Evolutionary conservation across 169 alveolate species (phyloP), one percentile per base, ranked within the genome.

Genomic region (Hammondia hammondi): DNA sequence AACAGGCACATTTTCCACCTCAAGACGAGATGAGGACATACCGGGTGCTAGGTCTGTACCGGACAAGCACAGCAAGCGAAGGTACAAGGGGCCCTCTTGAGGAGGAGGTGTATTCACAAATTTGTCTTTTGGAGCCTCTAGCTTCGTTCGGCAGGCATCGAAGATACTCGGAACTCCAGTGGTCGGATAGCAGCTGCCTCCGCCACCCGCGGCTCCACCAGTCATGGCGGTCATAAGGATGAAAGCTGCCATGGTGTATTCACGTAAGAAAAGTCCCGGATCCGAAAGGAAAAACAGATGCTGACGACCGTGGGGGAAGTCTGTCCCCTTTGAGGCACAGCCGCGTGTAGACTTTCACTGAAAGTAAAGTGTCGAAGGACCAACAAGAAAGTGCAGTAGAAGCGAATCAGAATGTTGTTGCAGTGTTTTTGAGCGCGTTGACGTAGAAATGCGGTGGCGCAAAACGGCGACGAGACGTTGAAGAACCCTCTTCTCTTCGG

Each of bases 11-110:
- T 12, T n/a, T 27, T 9, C 48, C 90, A 45, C 48, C 43, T 70
- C 89, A 43, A 35, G 90, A 77, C 9, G 95, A 70, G 85, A 72
- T 46, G 57, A 56, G 3, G 52, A 52, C 35, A 37, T 82, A 93
- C 95, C 93, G 48, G 89, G 91, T 35, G 95, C 93, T 1, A 85
- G 95, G 48, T 93, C 89, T 32, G 85, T 70, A n/a, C 93, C 92
- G 85, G 92, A 85, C 21, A 93, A 84, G 85, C 71, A 82, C n/a
- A 91, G 81, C 89, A 93, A 85, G 2, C 95, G 92, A 5, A 93
- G 84, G 39, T 85, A 73, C 73, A 93, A 82, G 24, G 95, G 95
- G 48, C 93, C 90, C 77, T 85, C 90, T 56, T 85, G 81, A 45
- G 90, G 95, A 27, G 95, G 93, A 19, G 93, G 88, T 7, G 92